These are phyloP conservation scores for Planoprotostelium fungivorum DNA, from an alignment of 78 protist genomes.

Conservation along the genomic window DNA sequence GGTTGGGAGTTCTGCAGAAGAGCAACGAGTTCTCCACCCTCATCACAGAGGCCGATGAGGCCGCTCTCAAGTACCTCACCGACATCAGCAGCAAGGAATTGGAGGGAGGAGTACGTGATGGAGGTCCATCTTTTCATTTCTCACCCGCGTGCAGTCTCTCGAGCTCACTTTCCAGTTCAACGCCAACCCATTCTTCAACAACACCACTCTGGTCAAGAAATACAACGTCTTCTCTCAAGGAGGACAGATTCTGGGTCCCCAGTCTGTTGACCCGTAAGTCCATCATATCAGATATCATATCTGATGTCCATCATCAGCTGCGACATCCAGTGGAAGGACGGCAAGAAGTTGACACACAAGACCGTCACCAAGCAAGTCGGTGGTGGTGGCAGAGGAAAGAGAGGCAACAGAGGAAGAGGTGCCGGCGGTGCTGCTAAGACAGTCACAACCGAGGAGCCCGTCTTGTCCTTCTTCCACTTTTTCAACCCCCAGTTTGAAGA, in stretches of 20 bases:
- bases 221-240: background rate
- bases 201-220: constrained; percentile 15
- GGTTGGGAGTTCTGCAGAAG: constrained; percentile 25
- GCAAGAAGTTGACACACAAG: constrained; percentile 33
- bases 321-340: constrained; percentile 50
- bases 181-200: constrained; percentile 45
- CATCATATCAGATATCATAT: too few species aligned
- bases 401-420: constrained; percentile 18
- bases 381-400: constrained; percentile 13
- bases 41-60: constrained; percentile 24
- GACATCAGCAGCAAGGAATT: constrained; percentile 16
- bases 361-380: constrained; percentile 20
- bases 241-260: too few species aligned
- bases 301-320: too few species aligned
- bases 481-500: constrained; percentile 2
- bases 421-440: background rate
- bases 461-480: constrained; percentile 32
- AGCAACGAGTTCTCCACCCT: background rate
- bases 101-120: background rate
- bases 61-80: background rate
- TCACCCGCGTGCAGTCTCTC: background rate
- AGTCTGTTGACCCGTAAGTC: too few species aligned
- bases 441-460: constrained; percentile 8
- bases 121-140: background rate
- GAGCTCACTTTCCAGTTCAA: constrained; percentile 16